Evolutionary conservation across 768 basidiomycete species (phyloP), one percentile per base, ranked within the genome.

Genomic region (Russula abietina): DNA sequence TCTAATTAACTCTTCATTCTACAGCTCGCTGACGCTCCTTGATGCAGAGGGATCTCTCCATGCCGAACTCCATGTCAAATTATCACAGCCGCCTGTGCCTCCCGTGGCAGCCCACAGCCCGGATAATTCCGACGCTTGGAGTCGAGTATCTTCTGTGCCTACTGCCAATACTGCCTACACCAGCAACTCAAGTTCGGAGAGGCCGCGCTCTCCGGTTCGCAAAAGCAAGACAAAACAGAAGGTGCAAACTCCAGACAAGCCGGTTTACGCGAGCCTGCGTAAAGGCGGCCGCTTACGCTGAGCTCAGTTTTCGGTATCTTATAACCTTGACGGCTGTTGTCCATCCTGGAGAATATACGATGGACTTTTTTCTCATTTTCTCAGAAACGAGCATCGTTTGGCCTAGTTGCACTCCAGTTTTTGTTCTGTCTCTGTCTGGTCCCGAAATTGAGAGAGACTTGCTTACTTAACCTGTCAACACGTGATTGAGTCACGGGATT

Each of bases 1-100:
- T 39, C 38, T 19, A 16, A 30, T 38, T 56, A 11, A 55, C 48
- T 2, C 59, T 48, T 9, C 26, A 14, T 33, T 49, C 48, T 58
- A 70, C 67, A 46, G 73, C 68, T 41, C 71, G 58, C 30, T 52
- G 58, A 33, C 71, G 64, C 54, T 64, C 10, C 60, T 71, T 11
- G 65, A 65, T 4, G 38, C 33, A 3, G 65, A 71, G 46, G 72
- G 70, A 9, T 62, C 69, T 11, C 64, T 73, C n/a, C 41, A 61
- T 3, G 70, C 65, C 16, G 36, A 55, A 43, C 49, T 64, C 26
- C 48, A 33, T 12, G 58, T 41, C 39, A 59, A 19, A 26, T 58
- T 64, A 19, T 22, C 39, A 2, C 57, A 41, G 8, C 52, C 36
- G 0, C 3, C 7, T 7, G 2, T 1, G 7, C 14, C 46, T 2